Evolutionary conservation across 2,329 filamentous ascomycete genomes (phyloP).

Genomic region (Aspergillus calidoustus): DNA sequence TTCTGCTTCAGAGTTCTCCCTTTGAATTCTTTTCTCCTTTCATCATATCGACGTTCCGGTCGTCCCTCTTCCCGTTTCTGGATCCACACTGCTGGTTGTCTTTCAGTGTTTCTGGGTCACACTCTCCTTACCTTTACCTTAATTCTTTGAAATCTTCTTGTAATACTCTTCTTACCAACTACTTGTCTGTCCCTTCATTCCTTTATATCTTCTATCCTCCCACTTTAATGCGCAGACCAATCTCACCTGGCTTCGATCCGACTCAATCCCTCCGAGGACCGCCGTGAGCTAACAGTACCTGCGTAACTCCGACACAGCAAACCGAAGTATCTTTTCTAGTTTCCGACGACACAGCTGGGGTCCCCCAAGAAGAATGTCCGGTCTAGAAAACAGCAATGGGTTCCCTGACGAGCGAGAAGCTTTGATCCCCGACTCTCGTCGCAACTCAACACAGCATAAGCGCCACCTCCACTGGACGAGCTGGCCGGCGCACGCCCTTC

Average conservation of each 20-base stretch:
- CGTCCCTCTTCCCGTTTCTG: neutral
- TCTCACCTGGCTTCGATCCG: neutral
- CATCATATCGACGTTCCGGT: constrained; percentile 12
- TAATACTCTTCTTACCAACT: neutral
- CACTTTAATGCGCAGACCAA: neutral
- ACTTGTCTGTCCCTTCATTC: neutral
- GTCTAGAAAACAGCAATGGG: constrained; percentile 34
- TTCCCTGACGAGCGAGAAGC: constrained; percentile 41
- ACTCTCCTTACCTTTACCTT: constrained; percentile 15
- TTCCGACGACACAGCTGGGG: constrained; percentile 39
- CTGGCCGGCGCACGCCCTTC: constrained; percentile 44
- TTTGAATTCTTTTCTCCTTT: constrained; percentile 19
- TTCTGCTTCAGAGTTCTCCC: constrained; percentile 8
- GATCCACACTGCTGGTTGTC: constrained; percentile 14
- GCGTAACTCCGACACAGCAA: constrained; percentile 24
- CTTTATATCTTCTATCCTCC: neutral
- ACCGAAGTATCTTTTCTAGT: constrained; percentile 32
- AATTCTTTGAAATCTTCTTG: constrained; percentile 5
- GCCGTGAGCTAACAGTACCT: constrained; percentile 19
- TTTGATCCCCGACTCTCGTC: constrained; percentile 33
- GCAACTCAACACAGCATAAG: constrained; percentile 36
- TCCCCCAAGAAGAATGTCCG: constrained; percentile 36
- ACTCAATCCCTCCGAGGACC: neutral
- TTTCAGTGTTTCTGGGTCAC: constrained; percentile 14
- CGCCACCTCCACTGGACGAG: constrained; percentile 43